Percentiles rank a stretch among this genome's conserved stretches.
Conservation (phyloP, 768 basidiomycete species). For the Tricholoma sp. region DNA sequence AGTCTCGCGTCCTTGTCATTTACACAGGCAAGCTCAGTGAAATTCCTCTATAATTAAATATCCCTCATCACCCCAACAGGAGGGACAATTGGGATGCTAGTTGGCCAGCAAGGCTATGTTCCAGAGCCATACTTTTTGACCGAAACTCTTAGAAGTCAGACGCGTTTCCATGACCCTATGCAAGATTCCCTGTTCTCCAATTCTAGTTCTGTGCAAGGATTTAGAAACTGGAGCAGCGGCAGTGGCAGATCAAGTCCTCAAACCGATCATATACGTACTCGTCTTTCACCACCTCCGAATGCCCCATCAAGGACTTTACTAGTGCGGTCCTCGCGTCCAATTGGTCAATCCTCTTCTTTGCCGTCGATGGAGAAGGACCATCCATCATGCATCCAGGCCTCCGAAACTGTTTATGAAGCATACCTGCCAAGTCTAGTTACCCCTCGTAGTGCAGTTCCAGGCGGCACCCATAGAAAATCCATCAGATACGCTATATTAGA, state of each 20-base stretch:
- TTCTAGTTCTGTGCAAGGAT: conserved; percentile 72
- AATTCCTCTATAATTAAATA: background rate
- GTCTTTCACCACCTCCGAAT: conserved; percentile 17
- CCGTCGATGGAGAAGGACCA: conserved; percentile 25
- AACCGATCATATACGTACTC: conserved; percentile 7
- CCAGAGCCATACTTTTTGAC: conserved; percentile 87
- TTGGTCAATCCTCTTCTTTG: conserved; percentile 42
- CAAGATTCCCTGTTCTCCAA: conserved; percentile 85
- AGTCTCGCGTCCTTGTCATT: conserved; percentile 79
- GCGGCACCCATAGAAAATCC: conserved; percentile 57
- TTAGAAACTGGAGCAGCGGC: conserved; percentile 63
- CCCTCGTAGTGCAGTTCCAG: conserved; percentile 60
- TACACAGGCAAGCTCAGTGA: conserved; percentile 54
- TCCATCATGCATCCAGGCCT: conserved; percentile 42
- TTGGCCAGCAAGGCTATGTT: conserved; percentile 70
- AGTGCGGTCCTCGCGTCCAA: conserved; percentile 69
- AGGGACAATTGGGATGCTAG: conserved; percentile 87
- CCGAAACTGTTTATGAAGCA: conserved; percentile 67
- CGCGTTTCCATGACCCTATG: conserved; percentile 87
- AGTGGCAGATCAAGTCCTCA: conserved; percentile 55
- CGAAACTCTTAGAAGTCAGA: conserved; percentile 75
- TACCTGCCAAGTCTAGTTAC: conserved; percentile 74
- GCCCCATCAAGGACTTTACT: conserved; percentile 37
- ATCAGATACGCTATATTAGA: conserved; percentile 85
- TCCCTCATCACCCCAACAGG: conserved; percentile 26